Evolutionary conservation across 495 filamentous ascomycete species (phyloP), one percentile per base, ranked within the genome.

Genomic region (Penicillium malachiteum): DNA sequence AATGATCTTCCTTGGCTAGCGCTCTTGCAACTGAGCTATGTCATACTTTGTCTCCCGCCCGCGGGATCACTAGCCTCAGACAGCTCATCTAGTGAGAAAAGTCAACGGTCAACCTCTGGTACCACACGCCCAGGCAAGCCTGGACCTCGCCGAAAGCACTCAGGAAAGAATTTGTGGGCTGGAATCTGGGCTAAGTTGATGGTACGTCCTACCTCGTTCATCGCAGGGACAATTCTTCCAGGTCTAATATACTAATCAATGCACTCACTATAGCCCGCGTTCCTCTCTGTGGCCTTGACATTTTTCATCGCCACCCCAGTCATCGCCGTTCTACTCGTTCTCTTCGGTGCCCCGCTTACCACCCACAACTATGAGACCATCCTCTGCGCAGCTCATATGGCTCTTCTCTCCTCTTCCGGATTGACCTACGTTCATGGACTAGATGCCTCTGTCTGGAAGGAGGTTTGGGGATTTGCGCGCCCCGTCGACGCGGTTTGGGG

Each of bases 281-380:
- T 85, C 60, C 68, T 89, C 60, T 80, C 83, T 10, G 59, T 80
- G 38, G 63, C 88, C 48, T 75, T 91, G 12, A 81, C 87, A 38
- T 69, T 87, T 54, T 66, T 89, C 38, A 77, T 96, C 50, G 80
- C 82, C 13, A 81, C 83, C 0, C 86, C 86, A 18, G 63, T 83
- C 43, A 73, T 95, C 31, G 75, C 85, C 58, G 68, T 80, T 51
- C 65, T 85, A 18, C 78, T 95, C 58, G 78, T 97, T 64, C 84
- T 96, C 50, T 93, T 97, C 72, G 95, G 94, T 55, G 94, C 93
- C 12, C 94, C 94, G 0, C 68, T 94, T 49, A 91, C 90, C 14
- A 92, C 91, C 0, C 92, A 96, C 66, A 75, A 88, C 49, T 48
- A 75, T 9, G 85, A 96, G 43, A 98, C 93, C 3, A 50, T 89